Conservation (phyloP, 2,329 filamentous ascomycete species). For the Calonectria hongkongensis region DNA sequence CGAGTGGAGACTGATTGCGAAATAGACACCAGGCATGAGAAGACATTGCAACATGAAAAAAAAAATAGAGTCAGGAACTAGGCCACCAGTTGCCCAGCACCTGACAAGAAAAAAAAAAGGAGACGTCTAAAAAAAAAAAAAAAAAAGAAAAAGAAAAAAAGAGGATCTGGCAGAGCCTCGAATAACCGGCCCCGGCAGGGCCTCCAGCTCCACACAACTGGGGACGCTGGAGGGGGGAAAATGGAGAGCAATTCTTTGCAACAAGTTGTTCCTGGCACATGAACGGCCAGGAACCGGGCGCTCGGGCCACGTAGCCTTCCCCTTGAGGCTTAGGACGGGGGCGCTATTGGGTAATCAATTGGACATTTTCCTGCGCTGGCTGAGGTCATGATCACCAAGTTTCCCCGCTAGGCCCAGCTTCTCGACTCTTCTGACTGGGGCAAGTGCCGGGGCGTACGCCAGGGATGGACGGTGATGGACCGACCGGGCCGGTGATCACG, state of each 20-base stretch:
- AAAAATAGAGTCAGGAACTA: conserved; percentile 28
- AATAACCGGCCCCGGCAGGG: conserved; percentile 57
- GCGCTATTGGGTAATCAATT: conserved; percentile 60
- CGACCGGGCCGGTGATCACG: conserved; percentile 52
- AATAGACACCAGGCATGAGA: conserved; percentile 18
- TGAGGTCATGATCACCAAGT: conserved; percentile 60
- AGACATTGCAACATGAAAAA: conserved; percentile 12
- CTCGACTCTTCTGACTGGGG: conserved; percentile 55
- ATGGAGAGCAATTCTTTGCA: conserved; percentile 30
- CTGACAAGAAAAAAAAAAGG: conserved; percentile 47
- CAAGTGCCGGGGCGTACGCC: conserved; percentile 39
- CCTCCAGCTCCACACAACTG: conserved; percentile 45
- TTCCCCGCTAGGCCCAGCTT: conserved; percentile 48
- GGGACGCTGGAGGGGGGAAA: conserved; percentile 20
- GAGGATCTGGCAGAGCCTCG: conserved; percentile 56
- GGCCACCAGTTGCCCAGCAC: conserved; percentile 41
- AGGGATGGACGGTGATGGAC: conserved; percentile 35
- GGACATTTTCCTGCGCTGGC: conserved; percentile 51
- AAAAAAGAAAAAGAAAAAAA: conserved; percentile 46
- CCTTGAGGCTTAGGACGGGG: conserved; percentile 54
- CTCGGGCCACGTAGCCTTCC: conserved; percentile 55
- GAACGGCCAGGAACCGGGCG: conserved; percentile 58
- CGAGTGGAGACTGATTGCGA: conserved; percentile 34
- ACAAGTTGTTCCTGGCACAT: conserved; percentile 54
- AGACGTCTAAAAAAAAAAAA: conserved; percentile 45